Base-by-base conservation (phyloP, 495 filamentous ascomycete genomes). In the Penicillium odoratum region DNA sequence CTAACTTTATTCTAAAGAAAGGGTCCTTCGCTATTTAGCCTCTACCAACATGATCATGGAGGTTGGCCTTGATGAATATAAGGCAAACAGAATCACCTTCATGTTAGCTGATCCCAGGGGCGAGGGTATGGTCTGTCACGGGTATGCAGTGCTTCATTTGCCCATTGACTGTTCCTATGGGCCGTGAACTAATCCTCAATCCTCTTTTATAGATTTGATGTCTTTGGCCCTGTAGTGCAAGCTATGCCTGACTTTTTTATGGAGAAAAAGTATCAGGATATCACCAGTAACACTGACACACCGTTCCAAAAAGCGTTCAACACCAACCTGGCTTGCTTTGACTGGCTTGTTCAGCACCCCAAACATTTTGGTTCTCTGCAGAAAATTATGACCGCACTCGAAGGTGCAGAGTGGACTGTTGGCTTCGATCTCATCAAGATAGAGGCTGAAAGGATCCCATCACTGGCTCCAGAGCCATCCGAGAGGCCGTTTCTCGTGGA, bases 401-500 rank as follows among this genome's bases (percentile, higher is more conserved):
- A 59, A 54, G 52, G 53, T 60, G 55, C 62, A 3, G 60, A 73
- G 52, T 80, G 72, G 73, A 65, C 77, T 2, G 61, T 61, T 25
- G 69, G 64, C 0, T 75, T 73, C 50, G 55, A 60, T 5, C 48
- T 65, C 7, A 33, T 70, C 9, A 48, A 68, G 2, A n/a, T 31
- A 4, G 66, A 69, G 51, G 58, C 44, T 5, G 42, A 53, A 16
- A 61, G 57, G 36, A 18, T 62, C 9, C 38, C 57, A 3, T 55
- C 51, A 3, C 38, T n/a, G 6, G 7, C 11, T 34, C 58, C 48
- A 7, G 34, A 51, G 33, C 13, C 59, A 38, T 56, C 50, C 6
- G 58, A 70, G 3, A 62, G 45, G 29, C 56, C 61, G 4, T 60
- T 83, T 34, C 72, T 82, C 31, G 80, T 86, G 13, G 79, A 86